Percentiles rank a stretch among this genome's conserved stretches.
Conservation (phyloP, 192 early-diverging fungal genomes). For the Rhizophlyctis rosea region DNA sequence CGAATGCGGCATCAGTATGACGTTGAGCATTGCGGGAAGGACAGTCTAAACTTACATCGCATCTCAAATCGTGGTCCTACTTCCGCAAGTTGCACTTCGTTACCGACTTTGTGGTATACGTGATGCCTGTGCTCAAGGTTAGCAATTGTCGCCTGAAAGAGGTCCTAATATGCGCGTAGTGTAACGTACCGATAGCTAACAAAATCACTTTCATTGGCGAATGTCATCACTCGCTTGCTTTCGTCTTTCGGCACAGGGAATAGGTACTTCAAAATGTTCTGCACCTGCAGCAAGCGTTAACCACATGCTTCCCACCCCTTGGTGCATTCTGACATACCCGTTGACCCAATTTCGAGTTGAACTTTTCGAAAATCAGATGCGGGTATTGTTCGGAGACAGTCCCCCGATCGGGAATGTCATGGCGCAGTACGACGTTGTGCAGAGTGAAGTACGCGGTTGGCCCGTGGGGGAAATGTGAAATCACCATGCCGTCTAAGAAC, state of each 20-base stretch:
- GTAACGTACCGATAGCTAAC: constrained; percentile 78
- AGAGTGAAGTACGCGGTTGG: constrained; percentile 97
- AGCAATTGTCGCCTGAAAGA: no score
- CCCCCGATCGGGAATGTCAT: constrained; percentile 95
- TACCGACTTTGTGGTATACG: constrained; percentile 88
- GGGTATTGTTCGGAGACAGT: constrained; percentile 97
- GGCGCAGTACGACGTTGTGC: constrained; percentile 95
- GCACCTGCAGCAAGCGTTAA: constrained; percentile 41
- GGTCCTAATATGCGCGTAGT: no score
- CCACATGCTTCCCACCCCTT: background rate
- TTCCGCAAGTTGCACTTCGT: constrained; percentile 90
- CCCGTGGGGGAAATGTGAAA: constrained; percentile 96
- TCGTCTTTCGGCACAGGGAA: constrained; percentile 98
- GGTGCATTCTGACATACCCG: constrained; percentile 47
- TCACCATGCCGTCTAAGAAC: constrained; percentile 77
- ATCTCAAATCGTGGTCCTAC: constrained; percentile 99
- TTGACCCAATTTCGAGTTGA: constrained; percentile 80
- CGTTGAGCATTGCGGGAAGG: background rate
- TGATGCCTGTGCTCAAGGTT: no score
- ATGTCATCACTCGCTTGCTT: constrained; percentile 94
- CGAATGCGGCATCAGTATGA: background rate
- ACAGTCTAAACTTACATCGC: constrained; percentile 73
- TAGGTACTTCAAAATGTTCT: constrained; percentile 89
- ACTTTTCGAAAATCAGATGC: constrained; percentile 95
- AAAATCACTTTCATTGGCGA: constrained; percentile 93